Evolutionary conservation across 139 green algal species (phyloP).

Genomic region (Chlamydomonas eustigma): DNA sequence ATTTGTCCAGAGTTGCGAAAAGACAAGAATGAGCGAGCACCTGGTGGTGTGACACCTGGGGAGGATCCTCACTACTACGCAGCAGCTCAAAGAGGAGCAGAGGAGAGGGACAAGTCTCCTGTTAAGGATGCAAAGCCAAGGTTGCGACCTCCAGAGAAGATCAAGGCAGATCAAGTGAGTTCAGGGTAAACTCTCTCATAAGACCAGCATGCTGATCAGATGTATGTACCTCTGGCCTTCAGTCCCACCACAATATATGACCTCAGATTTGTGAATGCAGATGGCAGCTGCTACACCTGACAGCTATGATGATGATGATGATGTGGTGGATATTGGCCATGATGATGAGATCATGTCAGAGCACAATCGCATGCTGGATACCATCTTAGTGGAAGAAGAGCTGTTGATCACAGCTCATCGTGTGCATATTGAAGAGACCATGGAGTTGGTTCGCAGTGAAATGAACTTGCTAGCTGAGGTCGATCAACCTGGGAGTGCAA

Average conservation of each 20-base stretch:
- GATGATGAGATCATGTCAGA: conserved; percentile 17
- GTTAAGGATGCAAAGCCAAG: background rate
- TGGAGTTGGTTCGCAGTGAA: conserved; percentile 64
- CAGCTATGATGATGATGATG: conserved; percentile 21
- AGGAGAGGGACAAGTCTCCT: background rate
- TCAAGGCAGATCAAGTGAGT: background rate
- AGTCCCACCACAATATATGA: too few species aligned
- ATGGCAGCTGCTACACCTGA: background rate
- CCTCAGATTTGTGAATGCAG: too few species aligned
- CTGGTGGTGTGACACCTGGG: conserved; percentile 55
- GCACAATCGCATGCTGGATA: conserved; percentile 60
- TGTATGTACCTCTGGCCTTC: too few species aligned
- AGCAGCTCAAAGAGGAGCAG: conserved; percentile 18
- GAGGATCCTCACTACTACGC: conserved; percentile 43
- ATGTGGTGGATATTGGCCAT: background rate
- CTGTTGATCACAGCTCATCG: conserved; percentile 83
- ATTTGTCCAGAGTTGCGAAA: conserved; percentile 76
- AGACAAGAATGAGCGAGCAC: conserved; percentile 53
- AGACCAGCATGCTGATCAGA: too few species aligned
- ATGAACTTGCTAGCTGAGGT: conserved; percentile 64
- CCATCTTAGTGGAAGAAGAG: conserved; percentile 84
- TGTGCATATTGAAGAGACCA: conserved; percentile 75
- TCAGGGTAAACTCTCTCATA: too few species aligned
- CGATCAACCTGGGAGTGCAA: conserved; percentile 71
- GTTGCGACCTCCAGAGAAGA: background rate